phyloP scores from a whole-genome alignment of 352 stramenopile species.

The Pythium scleroteichum region DNA sequence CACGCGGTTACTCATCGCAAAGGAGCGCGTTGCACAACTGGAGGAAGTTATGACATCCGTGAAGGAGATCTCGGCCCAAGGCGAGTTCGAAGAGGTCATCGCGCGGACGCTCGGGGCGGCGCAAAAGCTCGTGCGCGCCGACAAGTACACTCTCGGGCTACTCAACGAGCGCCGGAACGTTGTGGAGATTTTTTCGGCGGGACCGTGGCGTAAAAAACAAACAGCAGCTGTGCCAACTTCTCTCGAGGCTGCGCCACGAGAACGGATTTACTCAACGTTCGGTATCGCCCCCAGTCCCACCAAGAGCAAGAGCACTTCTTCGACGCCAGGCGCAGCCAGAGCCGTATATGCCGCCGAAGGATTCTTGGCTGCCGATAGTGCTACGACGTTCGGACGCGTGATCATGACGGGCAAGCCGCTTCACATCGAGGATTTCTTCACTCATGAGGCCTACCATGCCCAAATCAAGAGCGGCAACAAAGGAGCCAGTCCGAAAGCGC shows the following conservation, averaged over 20 bases:
- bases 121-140: slow-evolving; percentile 53
- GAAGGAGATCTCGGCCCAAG: slow-evolving; percentile 61
- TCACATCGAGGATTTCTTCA: slow-evolving; percentile 59
- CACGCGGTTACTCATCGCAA: slow-evolving; percentile 32
- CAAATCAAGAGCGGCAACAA: slow-evolving; percentile 37
- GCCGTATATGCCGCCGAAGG: slow-evolving; percentile 49
- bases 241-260: slow-evolving; percentile 1
- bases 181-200: slow-evolving; percentile 54
- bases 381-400: slow-evolving; percentile 64
- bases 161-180: slow-evolving; percentile 61
- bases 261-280: slow-evolving; percentile 26
- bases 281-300: slow-evolving; percentile 24
- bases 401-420: slow-evolving; percentile 63
- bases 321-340: background rate
- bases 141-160: slow-evolving; percentile 68
- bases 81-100: slow-evolving; percentile 59
- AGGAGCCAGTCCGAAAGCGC: slow-evolving; percentile 39
- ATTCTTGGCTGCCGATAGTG: slow-evolving; percentile 53
- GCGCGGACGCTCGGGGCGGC: slow-evolving; percentile 49
- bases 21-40: slow-evolving; percentile 54
- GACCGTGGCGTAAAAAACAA: slow-evolving; percentile 4
- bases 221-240: background rate
- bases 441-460: slow-evolving; percentile 52
- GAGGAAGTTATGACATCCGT: slow-evolving; percentile 58
- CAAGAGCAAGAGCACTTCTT: slow-evolving; percentile 12